A percentile compares a stretch with the other conserved stretches of the same genome.
Conservation (phyloP, 2,329 filamentous ascomycete species). For the Fusarium papillatum region DNA sequence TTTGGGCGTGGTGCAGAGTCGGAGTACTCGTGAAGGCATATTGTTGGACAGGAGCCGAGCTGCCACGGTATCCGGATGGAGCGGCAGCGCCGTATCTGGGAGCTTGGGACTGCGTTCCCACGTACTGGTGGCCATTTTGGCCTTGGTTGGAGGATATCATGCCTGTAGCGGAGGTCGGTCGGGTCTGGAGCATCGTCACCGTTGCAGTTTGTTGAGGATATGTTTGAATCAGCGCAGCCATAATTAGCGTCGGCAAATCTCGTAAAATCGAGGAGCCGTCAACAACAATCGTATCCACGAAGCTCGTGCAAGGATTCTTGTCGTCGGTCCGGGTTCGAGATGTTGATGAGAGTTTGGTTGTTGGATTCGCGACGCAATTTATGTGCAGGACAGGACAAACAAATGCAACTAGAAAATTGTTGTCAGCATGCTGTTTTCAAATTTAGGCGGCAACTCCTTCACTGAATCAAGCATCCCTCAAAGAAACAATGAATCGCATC, state of each 20-base stretch:
- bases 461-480: neutral
- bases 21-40: slow-evolving; percentile 84
- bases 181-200: slow-evolving; percentile 81
- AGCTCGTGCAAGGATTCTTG: slow-evolving; percentile 26
- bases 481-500: slow-evolving; percentile 4
- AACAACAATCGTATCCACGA: slow-evolving; percentile 34
- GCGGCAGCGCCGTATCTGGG: slow-evolving; percentile 51
- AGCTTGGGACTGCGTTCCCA: slow-evolving; percentile 50
- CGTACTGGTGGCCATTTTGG: slow-evolving; percentile 66
- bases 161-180: slow-evolving; percentile 68
- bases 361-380: slow-evolving; percentile 23
- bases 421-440: slow-evolving; percentile 22
- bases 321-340: slow-evolving; percentile 24
- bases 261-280: slow-evolving; percentile 21
- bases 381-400: slow-evolving; percentile 21
- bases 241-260: slow-evolving; percentile 58
- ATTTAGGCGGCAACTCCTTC: neutral
- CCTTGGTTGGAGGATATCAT: slow-evolving; percentile 65
- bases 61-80: slow-evolving; percentile 67
- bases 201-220: slow-evolving; percentile 82
- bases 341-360: neutral
- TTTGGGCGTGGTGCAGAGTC: slow-evolving; percentile 67
- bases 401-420: slow-evolving; percentile 22
- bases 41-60: slow-evolving; percentile 75
- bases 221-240: slow-evolving; percentile 89